Percentiles rank a stretch among this genome's conserved stretches.
Conservation (phyloP, 768 basidiomycete genomes). For the Naematelia encephala region DNA sequence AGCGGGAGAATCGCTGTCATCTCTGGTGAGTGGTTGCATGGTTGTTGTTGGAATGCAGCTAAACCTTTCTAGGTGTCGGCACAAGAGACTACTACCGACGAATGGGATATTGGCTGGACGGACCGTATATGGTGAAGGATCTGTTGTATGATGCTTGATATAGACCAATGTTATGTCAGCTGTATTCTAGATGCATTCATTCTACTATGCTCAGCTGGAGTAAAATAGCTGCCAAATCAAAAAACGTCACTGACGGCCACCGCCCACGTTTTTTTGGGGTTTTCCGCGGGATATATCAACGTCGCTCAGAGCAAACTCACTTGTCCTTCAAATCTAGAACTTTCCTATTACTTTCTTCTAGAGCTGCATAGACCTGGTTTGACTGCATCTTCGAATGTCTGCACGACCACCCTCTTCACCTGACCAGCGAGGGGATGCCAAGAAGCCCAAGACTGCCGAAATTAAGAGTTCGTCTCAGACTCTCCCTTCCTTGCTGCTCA, state of each 20-base stretch:
- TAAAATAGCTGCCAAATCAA: too few species aligned
- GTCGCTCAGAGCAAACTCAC: not conserved
- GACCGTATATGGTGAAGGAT: slow-evolving; percentile 94
- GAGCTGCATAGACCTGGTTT: not conserved
- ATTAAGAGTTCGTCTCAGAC: slow-evolving; percentile 33
- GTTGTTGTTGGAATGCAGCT: not conserved
- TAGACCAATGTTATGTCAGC: not conserved
- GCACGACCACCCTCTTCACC: slow-evolving; percentile 22
- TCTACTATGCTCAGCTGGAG: too few species aligned
- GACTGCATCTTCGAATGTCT: not conserved
- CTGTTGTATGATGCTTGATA: slow-evolving; percentile 18
- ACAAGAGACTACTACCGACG: slow-evolving; percentile 95
- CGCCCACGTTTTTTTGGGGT: too few species aligned
- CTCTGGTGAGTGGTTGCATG: slow-evolving; percentile 62
- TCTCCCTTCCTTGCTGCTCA: not conserved
- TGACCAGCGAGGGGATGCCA: slow-evolving; percentile 30
- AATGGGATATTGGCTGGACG: slow-evolving; percentile 89
- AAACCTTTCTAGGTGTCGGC: slow-evolving; percentile 66
- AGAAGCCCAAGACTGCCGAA: slow-evolving; percentile 46
- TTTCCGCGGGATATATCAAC: too few species aligned
- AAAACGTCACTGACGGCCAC: too few species aligned
- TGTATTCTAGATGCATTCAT: too few species aligned
- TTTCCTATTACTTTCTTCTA: too few species aligned
- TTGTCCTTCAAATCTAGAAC: too few species aligned
- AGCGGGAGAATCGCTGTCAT: slow-evolving; percentile 96